These are phyloP conservation scores for Sporothrix variecibatus DNA, from an alignment of 2,329 filamentous ascomycete species.

Conservation along the genomic window DNA sequence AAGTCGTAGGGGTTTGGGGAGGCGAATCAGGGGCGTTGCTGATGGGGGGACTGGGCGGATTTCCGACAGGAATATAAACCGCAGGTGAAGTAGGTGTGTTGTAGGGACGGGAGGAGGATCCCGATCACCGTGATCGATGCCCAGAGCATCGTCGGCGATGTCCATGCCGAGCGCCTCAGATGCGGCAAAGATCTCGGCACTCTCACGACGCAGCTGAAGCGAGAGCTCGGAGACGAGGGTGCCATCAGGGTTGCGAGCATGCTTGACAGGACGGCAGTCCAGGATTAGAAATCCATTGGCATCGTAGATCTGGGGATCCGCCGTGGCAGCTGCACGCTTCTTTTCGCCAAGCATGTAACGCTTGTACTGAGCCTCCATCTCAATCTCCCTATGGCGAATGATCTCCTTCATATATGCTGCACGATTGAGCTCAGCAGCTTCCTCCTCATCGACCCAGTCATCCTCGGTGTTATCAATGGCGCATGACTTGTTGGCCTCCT, in stretches of 20 bases:
- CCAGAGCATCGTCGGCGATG: not conserved
- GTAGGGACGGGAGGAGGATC: not conserved
- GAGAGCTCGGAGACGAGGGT: slow-evolving; percentile 22
- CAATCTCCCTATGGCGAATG: too few relatives aligned
- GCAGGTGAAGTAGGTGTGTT: not conserved
- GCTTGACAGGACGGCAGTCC: not conserved
- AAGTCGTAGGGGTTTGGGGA: not conserved
- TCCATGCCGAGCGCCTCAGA: not conserved
- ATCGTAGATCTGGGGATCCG: not conserved
- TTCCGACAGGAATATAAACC: not conserved
- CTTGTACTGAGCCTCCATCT: not conserved
- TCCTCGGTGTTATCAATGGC: not conserved
- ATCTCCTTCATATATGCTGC: too few relatives aligned
- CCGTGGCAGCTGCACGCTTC: not conserved
- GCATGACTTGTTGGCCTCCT: not conserved
- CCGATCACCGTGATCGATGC: not conserved
- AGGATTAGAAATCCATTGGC: not conserved
- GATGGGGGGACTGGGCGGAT: slow-evolving; percentile 21
- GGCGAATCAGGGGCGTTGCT: slow-evolving; percentile 18
- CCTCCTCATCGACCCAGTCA: slow-evolving; percentile 13
- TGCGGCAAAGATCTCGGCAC: not conserved
- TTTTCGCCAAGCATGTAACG: not conserved
- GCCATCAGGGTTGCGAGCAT: slow-evolving; percentile 3
- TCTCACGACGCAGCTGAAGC: slow-evolving; percentile 10
- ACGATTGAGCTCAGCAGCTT: too few relatives aligned